Percentiles rank a stretch among this genome's conserved stretches.
These are phyloP conservation scores for Skeletonema costatum DNA, from an alignment of 108 stramenopile genomes.

Conservation along the genomic window DNA sequence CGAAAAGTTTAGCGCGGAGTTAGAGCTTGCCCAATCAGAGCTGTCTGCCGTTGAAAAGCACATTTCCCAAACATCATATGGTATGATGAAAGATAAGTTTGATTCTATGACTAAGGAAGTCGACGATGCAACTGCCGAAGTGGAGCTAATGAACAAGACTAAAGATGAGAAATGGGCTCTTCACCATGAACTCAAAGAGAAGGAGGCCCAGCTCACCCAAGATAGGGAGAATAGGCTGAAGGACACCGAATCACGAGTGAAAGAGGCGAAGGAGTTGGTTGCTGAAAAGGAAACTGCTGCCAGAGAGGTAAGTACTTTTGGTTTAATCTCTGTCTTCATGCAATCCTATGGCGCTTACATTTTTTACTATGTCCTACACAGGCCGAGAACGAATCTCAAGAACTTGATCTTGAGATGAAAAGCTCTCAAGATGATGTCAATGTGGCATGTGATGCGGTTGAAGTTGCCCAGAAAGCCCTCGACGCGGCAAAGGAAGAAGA, in stretches of 20 bases:
- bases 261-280: conserved; percentile 70
- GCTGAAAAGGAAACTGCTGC: conserved; percentile 61
- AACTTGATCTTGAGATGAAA: conserved; percentile 76
- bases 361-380: not conserved
- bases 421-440: conserved; percentile 72
- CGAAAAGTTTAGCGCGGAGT: conserved; percentile 62
- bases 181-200: conserved; percentile 80
- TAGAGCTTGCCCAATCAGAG: conserved; percentile 81
- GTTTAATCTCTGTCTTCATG: not conserved
- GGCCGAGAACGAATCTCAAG: conserved; percentile 76
- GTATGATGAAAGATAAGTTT: conserved; percentile 76
- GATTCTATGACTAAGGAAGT: conserved; percentile 75
- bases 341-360: not conserved
- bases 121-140: conserved; percentile 58
- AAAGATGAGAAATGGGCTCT: conserved; percentile 77
- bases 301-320: conserved; percentile 58
- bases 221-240: conserved; percentile 75
- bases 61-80: conserved; percentile 85
- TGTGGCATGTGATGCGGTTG: conserved; percentile 68
- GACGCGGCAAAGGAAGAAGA: conserved; percentile 69
- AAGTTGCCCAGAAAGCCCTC: conserved; percentile 60
- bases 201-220: conserved; percentile 82
- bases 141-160: conserved; percentile 72
- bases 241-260: conserved; percentile 68
- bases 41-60: conserved; percentile 80